Base-by-base conservation (phyloP, 352 stramenopile species). In the Phytopythium kandeliae region DNA sequence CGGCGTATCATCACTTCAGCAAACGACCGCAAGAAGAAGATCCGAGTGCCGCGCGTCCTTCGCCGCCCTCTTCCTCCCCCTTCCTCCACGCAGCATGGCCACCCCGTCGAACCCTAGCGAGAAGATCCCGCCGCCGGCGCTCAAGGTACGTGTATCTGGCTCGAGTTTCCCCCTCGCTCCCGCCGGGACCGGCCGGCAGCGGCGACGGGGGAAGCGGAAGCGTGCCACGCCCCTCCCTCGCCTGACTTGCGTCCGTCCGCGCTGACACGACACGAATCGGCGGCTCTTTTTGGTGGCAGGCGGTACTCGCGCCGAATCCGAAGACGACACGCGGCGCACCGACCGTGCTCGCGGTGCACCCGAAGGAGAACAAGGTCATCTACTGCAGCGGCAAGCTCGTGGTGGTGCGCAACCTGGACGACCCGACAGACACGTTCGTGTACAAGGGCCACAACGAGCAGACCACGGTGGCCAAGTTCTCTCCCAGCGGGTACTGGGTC, bases 401-500 rank as follows among this genome's bases (percentile, higher is more conserved):
- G 33, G 66, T 97, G 7, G 81, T 97, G 50, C 82, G 89, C 45
- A 92, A 92, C 66, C 61, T 96, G 31, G 82, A 87, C 3, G 72
- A 96, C 52, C 77, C 86, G 54, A 74, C 61, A 5, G 77, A 96
- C 53, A 89, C 76, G 51, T 97, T 98, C 51, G 87, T 98, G 25
- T 98, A 99, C 78, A 92, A 96, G 48, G 94, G 94, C 52, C 96
- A 99, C 71, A 96, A 96, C 45, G 78, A 95, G 36, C 69, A 70
- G 17, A 96, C 92, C 15, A 97, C 91, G 0, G 85, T 93, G 21
- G 89, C 88, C 51, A 96, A 96, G 68, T 97, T 99, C 64, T 97
- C 85, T 17, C 94, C 95, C 0, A 97, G 82, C 40, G 96, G 96
- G 38, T 97, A 89, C 54, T 99, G 96, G 81, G 87, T 98, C 34